Conservation (phyloP, 2,329 filamentous ascomycete species). For the Bipolaris gigantea region DNA sequence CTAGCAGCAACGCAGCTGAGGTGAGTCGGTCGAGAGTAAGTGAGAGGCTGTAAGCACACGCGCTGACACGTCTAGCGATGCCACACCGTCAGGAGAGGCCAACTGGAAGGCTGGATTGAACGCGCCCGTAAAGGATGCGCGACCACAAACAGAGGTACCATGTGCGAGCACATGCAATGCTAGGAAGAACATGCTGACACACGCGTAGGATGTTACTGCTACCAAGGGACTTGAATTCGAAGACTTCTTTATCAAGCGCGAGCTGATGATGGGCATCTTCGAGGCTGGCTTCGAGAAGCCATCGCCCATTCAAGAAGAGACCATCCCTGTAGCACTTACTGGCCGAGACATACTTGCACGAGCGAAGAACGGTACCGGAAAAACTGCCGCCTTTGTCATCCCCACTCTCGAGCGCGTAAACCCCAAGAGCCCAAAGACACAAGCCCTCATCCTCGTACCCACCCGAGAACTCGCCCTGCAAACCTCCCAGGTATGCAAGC, state of each 20-base stretch:
- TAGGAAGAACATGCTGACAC: slow-evolving; percentile 8
- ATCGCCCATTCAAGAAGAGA: slow-evolving; percentile 98
- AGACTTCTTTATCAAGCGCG: slow-evolving; percentile 91
- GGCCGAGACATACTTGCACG: slow-evolving; percentile 93
- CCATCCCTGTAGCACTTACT: slow-evolving; percentile 93
- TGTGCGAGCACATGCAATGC: not conserved
- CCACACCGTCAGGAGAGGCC: slow-evolving; percentile 52
- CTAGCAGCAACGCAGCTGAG: slow-evolving; percentile 58
- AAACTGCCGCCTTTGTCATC: slow-evolving; percentile 97
- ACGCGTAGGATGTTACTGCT: slow-evolving; percentile 86
- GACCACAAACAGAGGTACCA: slow-evolving; percentile 77
- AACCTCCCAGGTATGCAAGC: slow-evolving; percentile 99
- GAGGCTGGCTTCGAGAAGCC: slow-evolving; percentile 99
- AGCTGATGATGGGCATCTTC: slow-evolving; percentile 98
- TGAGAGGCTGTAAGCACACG: not conserved
- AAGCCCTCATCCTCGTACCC: slow-evolving; percentile 93
- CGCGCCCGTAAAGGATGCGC: slow-evolving; percentile 71
- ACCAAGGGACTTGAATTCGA: slow-evolving; percentile 98
- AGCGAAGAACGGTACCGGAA: slow-evolving; percentile 98
- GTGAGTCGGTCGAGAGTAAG: slow-evolving; percentile 33
- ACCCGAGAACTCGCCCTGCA: slow-evolving; percentile 96
- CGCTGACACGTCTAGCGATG: slow-evolving; percentile 47
- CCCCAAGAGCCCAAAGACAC: slow-evolving; percentile 93
- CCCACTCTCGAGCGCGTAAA: slow-evolving; percentile 95
- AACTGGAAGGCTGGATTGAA: slow-evolving; percentile 78